Conservation (phyloP, 208 protist species). For the Leishmania lainsoni region DNA sequence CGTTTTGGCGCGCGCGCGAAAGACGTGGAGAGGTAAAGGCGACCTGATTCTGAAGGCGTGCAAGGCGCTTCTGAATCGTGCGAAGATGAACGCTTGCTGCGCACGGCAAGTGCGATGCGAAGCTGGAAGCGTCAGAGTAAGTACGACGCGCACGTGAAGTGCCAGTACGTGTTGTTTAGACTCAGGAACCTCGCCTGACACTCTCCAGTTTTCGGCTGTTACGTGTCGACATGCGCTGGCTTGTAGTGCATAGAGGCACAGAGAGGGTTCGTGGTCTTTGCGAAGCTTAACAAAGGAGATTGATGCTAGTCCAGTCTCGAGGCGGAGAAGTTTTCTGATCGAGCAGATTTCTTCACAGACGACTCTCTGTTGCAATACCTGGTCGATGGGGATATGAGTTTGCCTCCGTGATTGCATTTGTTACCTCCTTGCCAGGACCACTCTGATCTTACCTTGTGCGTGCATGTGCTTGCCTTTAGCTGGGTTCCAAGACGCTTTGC, state of each 20-base stretch:
- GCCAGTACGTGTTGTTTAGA: neutral
- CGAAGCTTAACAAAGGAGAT: neutral
- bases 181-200: neutral
- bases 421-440: neutral
- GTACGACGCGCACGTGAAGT: constrained; percentile 26
- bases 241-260: neutral
- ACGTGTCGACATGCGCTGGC: neutral
- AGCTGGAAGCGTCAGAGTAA: constrained; percentile 58
- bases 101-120: constrained; percentile 57
- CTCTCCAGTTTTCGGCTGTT: neutral
- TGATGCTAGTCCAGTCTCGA: neutral
- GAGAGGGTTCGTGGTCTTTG: neutral
- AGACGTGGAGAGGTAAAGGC: neutral
- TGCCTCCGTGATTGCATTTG: neutral
- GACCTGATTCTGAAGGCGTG: constrained; percentile 74
- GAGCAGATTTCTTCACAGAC: neutral
- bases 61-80: constrained; percentile 71
- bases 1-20: constrained; percentile 85
- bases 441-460: neutral
- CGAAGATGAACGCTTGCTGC: constrained; percentile 69
- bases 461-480: neutral
- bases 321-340: neutral
- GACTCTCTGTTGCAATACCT: neutral
- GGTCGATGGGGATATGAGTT: neutral
- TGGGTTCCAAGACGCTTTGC: neutral